These are phyloP conservation scores for Globisporangium canariense DNA, from an alignment of 352 stramenopile genomes.

Conservation along the genomic window DNA sequence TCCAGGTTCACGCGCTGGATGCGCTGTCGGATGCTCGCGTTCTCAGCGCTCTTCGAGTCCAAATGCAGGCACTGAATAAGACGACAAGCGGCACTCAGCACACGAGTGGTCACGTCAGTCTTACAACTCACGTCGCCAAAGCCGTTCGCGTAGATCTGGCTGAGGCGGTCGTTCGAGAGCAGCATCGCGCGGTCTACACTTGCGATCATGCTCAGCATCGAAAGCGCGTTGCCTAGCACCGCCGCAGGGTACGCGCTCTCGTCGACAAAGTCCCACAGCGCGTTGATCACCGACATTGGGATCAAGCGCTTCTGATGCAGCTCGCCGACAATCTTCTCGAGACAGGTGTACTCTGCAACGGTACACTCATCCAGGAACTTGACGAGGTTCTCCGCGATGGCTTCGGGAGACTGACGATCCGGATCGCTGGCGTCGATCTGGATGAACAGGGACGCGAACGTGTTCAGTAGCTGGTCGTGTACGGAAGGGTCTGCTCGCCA, in stretches of 20 bases:
- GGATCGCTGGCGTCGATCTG: constrained; percentile 40
- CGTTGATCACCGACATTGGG: constrained; percentile 55
- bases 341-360: constrained; percentile 69
- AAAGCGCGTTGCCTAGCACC: constrained; percentile 59
- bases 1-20: constrained; percentile 80
- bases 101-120: constrained; percentile 43
- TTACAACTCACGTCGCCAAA: constrained; percentile 54
- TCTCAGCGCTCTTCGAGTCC: constrained; percentile 34
- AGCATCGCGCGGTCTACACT: constrained; percentile 63
- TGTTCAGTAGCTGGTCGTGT: constrained; percentile 89
- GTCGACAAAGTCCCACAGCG: constrained; percentile 71
- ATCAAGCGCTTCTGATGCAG: constrained; percentile 60
- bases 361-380: constrained; percentile 77
- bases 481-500: constrained; percentile 88
- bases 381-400: constrained; percentile 63
- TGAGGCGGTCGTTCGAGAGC: constrained; percentile 54
- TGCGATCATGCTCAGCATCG: constrained; percentile 65
- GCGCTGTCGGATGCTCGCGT: constrained; percentile 40
- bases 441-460: constrained; percentile 72
- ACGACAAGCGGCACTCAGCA: constrained; percentile 58
- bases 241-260: constrained; percentile 49
- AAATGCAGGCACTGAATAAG: constrained; percentile 63
- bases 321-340: constrained; percentile 71
- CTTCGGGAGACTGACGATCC: constrained; percentile 36
- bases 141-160: constrained; percentile 49